Evolutionary conservation across 78 protist species (phyloP).

Genomic region (Dictyostelium intermedium): DNA sequence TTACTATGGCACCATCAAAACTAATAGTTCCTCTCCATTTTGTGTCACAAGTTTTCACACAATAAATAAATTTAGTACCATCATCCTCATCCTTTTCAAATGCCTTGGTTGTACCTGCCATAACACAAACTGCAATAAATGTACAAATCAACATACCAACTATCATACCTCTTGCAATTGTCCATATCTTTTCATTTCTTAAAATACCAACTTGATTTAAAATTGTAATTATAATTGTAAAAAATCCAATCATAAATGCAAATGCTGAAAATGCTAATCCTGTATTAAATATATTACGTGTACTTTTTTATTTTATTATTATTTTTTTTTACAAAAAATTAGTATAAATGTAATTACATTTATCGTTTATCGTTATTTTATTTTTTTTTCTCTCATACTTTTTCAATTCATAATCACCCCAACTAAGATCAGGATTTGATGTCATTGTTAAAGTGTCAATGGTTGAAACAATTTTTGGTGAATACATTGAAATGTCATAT

Average conservation of each 20-base stretch:
- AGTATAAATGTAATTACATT: too few species aligned
- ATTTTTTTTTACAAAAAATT: not conserved
- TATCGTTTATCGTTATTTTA: too few species aligned
- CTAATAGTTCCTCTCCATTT: not conserved
- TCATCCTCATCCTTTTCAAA: not conserved
- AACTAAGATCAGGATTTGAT: not conserved
- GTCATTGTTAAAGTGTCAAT: not conserved
- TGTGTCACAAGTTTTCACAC: not conserved
- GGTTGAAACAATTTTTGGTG: not conserved
- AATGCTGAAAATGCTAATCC: not conserved
- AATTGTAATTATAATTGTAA: not conserved
- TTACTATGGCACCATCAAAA: not conserved
- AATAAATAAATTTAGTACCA: not conserved
- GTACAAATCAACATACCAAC: not conserved
- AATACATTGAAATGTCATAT: not conserved
- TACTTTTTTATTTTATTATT: not conserved
- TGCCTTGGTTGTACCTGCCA: not conserved
- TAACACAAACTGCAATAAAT: not conserved
- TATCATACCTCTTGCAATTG: not conserved
- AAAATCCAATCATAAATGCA: constrained; percentile 11
- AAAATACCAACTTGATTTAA: not conserved
- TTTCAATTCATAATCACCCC: not conserved
- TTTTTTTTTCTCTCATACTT: not conserved
- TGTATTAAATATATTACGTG: not conserved
- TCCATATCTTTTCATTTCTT: not conserved